Base-by-base conservation (phyloP, 1,139 yeast genomes). In the Kluyveromyces marxianus region DNA sequence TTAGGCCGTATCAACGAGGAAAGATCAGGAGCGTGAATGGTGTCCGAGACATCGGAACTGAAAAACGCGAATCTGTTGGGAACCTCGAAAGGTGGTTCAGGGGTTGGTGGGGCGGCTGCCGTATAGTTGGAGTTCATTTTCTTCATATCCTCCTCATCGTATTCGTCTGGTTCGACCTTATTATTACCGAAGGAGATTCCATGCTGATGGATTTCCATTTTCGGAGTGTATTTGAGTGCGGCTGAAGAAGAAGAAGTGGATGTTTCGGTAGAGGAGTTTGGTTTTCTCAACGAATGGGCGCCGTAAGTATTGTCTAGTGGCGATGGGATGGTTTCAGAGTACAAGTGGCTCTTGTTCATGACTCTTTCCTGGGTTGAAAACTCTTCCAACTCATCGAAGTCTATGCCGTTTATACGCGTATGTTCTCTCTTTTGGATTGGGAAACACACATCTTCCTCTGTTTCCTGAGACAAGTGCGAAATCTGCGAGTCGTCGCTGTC, bases 361-460 rank as follows among this genome's bases (percentile, higher is more conserved):
- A 44, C 50, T 6, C 48, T 51, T 38, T 57, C 62, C 5, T 79
- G 85, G 45, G 72, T 71, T 46, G 83, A 79, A 56, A 82, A 83
- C 54, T 83, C 89, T 51, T 83, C 92, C 58, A 84, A 74, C 56
- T 83, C 92, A 60, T 80, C 86, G 57, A 83, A 83, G 63, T 84
- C 90, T 54, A 84, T 83, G 10, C 90, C 92, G 53, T 80, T 80
- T 37, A 81, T 71, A 51, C 85, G 72, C 8, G 58, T 53, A 50
- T 63, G 63, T 54, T 80, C 83, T 56, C 82, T 87, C 25, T 87
- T 80, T 44, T 81, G 72, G 87, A 88, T 84, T 1, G 98, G 97
- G 69, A 90, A 89, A 71, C 97, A 92, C 40, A 92, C 98, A 74
- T 92, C 97, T 62, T 90, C 97, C 61, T 90, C 97, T 0, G 96